Evolutionary conservation across 1,284 basidiomycete genomes (phyloP), one percentile per base, ranked within the genome.

Genomic region (Puccinia sorghi): DNA sequence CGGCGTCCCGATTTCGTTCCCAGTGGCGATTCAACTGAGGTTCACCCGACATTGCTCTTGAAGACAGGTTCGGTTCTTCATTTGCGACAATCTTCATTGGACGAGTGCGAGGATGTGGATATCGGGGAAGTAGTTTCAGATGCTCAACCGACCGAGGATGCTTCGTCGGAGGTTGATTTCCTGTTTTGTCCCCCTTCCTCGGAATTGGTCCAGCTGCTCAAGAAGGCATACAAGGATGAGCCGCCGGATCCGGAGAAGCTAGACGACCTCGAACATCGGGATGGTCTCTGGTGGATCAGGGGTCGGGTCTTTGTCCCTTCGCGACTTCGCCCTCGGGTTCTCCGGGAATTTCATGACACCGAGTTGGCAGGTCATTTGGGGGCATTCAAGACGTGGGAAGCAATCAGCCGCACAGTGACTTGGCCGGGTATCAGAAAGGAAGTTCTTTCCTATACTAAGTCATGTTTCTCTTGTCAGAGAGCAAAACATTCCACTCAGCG

Each of bases 351-450:
- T 20, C 54, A 56, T 20, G 54, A 56, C 25, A 7, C 17, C 7
- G 7, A 6, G 7, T 20, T 27, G 7, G 7, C 54, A 7, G 41
- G 72, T 20, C 72, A 74, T 27, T n/a, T 27, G n/a, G 72, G 72
- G 13, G 6, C 50, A 13, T 25, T 41, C 41, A 48, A 54, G 17
- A 75, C 59, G 3, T 43, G 64, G 11, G 13, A 64, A 11, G 25
- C 41, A 4, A 61, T 75, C 46, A 54, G 41, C 17, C 32, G 59
- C 15, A 66, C 61, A 32, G 32, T 66, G 27, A 48, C 17, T 50
- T 75, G 73, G 73, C 73, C 73, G 9, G 41, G 43, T 17, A 50
- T 75, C 12, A 5, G 43, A 11, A 48, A 52, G 13, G 73, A 75
- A 6, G 32, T 75, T 7, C 17, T 52, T 25, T 11, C 9, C 9